These are phyloP conservation scores for Globisporangium paddicum DNA, from an alignment of 352 stramenopile species.

Conservation along the genomic window DNA sequence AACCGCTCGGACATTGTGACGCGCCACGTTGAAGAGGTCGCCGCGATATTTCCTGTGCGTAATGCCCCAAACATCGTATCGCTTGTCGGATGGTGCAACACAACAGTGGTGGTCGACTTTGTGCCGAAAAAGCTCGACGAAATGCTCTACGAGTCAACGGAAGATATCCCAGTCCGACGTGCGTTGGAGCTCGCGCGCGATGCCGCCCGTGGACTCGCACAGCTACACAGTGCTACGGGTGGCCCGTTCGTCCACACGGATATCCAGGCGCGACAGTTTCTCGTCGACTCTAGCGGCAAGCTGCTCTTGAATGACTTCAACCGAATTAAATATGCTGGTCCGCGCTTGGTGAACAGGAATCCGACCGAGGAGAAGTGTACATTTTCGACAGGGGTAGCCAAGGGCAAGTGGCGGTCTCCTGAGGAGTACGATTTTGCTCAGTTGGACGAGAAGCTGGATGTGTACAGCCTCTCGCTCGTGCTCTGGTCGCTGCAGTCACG, in stretches of 20 bases:
- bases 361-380: constrained; percentile 44
- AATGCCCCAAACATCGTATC: constrained; percentile 66
- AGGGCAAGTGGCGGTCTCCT: constrained; percentile 75
- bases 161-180: constrained; percentile 37
- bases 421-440: constrained; percentile 53
- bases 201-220: constrained; percentile 50
- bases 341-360: constrained; percentile 26
- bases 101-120: constrained; percentile 72
- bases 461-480: constrained; percentile 70
- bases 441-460: constrained; percentile 57
- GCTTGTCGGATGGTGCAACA: constrained; percentile 72
- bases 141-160: constrained; percentile 45
- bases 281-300: constrained; percentile 49
- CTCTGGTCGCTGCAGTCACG: constrained; percentile 55
- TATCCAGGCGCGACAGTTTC: constrained; percentile 75
- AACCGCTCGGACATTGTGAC: constrained; percentile 57
- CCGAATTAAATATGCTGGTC: constrained; percentile 64
- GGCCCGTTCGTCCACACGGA: constrained; percentile 78
- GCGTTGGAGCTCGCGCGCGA: constrained; percentile 46
- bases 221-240: constrained; percentile 57
- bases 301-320: constrained; percentile 84
- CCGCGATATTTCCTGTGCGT: constrained; percentile 62
- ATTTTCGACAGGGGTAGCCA: constrained; percentile 56
- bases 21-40: constrained; percentile 67
- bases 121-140: constrained; percentile 57